Evolutionary conservation across 1,284 basidiomycete genomes (phyloP).

Genomic region (Phylloporus sp.): DNA sequence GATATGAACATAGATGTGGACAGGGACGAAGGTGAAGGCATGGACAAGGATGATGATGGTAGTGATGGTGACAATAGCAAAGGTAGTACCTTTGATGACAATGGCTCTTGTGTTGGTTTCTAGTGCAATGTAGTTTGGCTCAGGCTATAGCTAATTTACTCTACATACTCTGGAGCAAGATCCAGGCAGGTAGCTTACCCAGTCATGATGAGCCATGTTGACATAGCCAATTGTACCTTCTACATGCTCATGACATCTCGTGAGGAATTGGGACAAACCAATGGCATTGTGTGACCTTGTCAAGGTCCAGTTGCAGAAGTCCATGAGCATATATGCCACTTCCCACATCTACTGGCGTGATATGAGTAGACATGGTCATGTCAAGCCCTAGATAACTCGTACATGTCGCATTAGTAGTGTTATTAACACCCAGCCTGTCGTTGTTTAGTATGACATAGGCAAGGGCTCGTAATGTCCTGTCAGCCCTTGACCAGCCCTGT

Average conservation of each 20-base stretch:
- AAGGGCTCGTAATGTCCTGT: neutral
- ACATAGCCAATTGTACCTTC: neutral
- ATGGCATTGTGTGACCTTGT: neutral
- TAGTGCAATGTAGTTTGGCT: no score
- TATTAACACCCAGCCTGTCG: neutral
- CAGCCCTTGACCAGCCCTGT: neutral
- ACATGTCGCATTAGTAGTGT: neutral
- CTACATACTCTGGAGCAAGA: no score
- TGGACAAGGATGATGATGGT: no score
- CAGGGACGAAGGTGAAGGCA: neutral
- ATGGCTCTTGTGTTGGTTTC: neutral
- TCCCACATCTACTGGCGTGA: no score
- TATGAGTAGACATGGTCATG: no score
- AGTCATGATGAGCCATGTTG: no score
- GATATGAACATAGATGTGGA: neutral
- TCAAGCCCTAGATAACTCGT: neutral
- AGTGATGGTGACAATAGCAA: no score
- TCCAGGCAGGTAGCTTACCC: no score
- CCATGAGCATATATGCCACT: no score
- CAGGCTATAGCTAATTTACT: no score
- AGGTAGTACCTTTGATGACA: no score
- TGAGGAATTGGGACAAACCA: neutral
- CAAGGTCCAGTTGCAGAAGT: neutral
- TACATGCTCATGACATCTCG: neutral
- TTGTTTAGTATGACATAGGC: neutral